Conservation (phyloP, 2,329 filamentous ascomycete genomes). For the Sclerotinia sclerotiorum region DNA sequence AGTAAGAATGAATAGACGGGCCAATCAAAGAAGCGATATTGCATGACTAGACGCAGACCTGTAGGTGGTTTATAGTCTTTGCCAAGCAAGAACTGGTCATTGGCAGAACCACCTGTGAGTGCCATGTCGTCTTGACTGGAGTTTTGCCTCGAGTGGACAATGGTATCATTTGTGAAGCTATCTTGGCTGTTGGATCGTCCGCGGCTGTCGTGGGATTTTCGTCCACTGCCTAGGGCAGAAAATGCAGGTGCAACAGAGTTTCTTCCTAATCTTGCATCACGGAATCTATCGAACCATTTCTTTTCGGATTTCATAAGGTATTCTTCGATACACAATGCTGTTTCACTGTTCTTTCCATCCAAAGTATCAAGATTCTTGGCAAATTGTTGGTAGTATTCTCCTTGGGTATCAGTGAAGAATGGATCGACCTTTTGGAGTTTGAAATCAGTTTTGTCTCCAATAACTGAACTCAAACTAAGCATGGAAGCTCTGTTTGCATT, state of each 20-base stretch:
- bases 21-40: slow-evolving; percentile 61
- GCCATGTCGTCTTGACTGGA: slow-evolving; percentile 22
- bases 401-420: slow-evolving; percentile 64
- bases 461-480: slow-evolving; percentile 50
- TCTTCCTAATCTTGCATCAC: slow-evolving; percentile 34
- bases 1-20: slow-evolving; percentile 62
- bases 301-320: slow-evolving; percentile 65
- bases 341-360: slow-evolving; percentile 55
- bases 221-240: slow-evolving; percentile 31
- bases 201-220: slow-evolving; percentile 45
- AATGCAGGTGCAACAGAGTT: background rate
- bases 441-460: slow-evolving; percentile 61
- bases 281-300: slow-evolving; percentile 62
- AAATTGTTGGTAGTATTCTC: slow-evolving; percentile 60
- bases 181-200: slow-evolving; percentile 18
- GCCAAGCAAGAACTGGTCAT: slow-evolving; percentile 52
- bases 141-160: slow-evolving; percentile 23
- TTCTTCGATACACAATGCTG: slow-evolving; percentile 62
- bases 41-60: slow-evolving; percentile 55
- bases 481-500: slow-evolving; percentile 41
- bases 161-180: slow-evolving; percentile 15
- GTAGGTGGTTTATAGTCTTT: slow-evolving; percentile 53
- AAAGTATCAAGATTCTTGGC: slow-evolving; percentile 56
- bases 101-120: slow-evolving; percentile 13
- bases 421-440: slow-evolving; percentile 66